These are phyloP conservation scores for Metschnikowia lochheadii DNA, from an alignment of 805 yeast species.

Conservation along the genomic window DNA sequence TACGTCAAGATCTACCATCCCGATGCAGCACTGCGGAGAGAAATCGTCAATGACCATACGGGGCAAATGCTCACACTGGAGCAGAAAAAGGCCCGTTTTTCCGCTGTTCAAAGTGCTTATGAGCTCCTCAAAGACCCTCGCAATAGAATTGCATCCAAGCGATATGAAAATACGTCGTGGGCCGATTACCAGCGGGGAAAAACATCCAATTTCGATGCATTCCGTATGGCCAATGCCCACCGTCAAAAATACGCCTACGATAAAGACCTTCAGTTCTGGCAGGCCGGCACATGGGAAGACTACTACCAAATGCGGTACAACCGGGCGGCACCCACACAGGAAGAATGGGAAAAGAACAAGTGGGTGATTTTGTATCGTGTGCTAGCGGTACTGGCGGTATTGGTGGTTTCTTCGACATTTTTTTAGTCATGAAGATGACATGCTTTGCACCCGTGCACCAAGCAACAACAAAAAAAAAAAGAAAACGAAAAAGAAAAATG, in stretches of 20 bases:
- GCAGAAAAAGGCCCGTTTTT: constrained; percentile 31
- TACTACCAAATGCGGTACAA: constrained; percentile 43
- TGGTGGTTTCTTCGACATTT: constrained; percentile 20
- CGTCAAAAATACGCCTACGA: constrained; percentile 29
- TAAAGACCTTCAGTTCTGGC: constrained; percentile 48
- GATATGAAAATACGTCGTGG: constrained; percentile 27
- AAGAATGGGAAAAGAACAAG: constrained; percentile 40
- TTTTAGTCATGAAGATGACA: too few relatives aligned
- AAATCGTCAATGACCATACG: constrained; percentile 20
- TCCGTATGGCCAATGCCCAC: constrained; percentile 36
- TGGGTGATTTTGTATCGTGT: constrained; percentile 40
- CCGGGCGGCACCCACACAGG: constrained; percentile 37
- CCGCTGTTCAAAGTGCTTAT: constrained; percentile 33
- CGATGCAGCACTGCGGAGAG: constrained; percentile 42
- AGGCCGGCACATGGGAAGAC: constrained; percentile 65
- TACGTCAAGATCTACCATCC: constrained; percentile 80
- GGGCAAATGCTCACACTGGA: constrained; percentile 29
- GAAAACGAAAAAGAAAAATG: too few relatives aligned
- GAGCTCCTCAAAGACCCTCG: constrained; percentile 52
- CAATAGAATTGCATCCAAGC: constrained; percentile 32
- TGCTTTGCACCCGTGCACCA: too few relatives aligned
- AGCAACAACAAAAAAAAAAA: too few relatives aligned
- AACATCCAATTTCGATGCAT: constrained; percentile 29
- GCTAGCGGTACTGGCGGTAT: constrained; percentile 33
- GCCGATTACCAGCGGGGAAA: constrained; percentile 21